These are phyloP conservation scores for Dendrocalamus latiflorus DNA, from an alignment of 202 grass and related monocot species.

Conservation along the genomic window DNA sequence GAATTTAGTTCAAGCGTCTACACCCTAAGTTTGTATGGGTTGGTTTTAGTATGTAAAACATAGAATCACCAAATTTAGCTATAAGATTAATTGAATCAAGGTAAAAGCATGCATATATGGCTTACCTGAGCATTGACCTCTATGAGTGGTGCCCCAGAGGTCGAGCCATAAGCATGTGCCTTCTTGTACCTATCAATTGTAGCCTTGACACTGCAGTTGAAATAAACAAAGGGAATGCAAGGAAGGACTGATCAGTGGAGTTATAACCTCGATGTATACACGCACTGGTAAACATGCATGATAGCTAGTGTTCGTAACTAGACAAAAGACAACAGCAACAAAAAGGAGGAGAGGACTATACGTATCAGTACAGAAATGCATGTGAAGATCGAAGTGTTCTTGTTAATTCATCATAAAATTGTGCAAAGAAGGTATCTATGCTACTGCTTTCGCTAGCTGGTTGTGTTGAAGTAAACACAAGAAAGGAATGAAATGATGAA, in stretches of 20 bases:
- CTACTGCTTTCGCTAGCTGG: background rate
- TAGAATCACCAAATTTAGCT: background rate
- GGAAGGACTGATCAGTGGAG: background rate
- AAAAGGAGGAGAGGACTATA: background rate
- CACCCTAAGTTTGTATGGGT: background rate
- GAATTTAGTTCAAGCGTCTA: background rate
- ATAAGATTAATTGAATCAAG: background rate
- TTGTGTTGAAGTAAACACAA: background rate
- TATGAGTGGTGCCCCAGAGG: conserved; percentile 38
- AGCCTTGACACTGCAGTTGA: conserved; percentile 48
- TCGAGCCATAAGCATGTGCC: conserved; percentile 46
- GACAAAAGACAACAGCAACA: background rate
- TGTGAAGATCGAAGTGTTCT: background rate
- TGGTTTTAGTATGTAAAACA: background rate
- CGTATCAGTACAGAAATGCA: background rate
- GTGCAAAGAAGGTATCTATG: conserved; percentile 1
- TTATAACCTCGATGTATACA: background rate
- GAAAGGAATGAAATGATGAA: background rate
- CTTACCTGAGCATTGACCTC: conserved; percentile 54
- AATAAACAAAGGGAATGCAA: conserved; percentile 12
- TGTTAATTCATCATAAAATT: conserved; percentile 3
- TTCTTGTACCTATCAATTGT: conserved; percentile 68
- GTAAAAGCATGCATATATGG: background rate
- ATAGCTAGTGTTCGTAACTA: conserved; percentile 4
- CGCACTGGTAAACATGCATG: background rate